phyloP scores from a whole-genome alignment of 495 filamentous ascomycete species.

The Hyaloscypha variabilis region DNA sequence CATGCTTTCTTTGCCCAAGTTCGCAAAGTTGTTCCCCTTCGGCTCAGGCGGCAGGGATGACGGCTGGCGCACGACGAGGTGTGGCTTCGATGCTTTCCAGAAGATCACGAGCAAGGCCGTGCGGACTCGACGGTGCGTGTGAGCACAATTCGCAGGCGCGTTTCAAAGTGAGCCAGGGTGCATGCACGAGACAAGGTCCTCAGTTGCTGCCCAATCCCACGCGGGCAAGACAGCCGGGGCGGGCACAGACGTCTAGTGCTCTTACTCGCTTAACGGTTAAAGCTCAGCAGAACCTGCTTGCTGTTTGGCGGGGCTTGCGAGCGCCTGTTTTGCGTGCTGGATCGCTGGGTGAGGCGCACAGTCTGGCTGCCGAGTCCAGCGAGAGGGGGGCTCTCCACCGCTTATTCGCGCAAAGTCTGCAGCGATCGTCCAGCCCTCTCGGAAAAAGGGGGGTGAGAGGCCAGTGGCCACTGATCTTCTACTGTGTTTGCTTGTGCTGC shows the following conservation, averaged over 20 bases:
- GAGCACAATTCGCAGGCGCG: constrained; percentile 17
- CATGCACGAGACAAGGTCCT: constrained; percentile 17
- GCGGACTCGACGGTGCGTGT: constrained; percentile 18
- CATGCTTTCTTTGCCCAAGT: constrained; percentile 15
- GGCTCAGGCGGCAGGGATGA: constrained; percentile 6
- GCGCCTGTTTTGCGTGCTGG: background rate
- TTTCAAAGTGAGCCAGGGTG: constrained; percentile 29
- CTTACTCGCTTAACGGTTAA: constrained; percentile 23
- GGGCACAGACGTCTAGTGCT: constrained; percentile 6
- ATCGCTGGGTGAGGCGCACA: background rate
- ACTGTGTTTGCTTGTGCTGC: background rate
- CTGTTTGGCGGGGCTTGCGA: background rate
- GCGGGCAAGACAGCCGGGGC: constrained; percentile 7
- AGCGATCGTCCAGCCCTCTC: background rate
- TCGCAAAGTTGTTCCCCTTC: constrained; percentile 26
- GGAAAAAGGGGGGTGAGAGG: background rate
- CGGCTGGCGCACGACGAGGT: background rate
- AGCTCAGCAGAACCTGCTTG: constrained; percentile 14
- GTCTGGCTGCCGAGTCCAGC: constrained; percentile 13
- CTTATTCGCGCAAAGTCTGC: constrained; percentile 12
- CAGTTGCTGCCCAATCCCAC: constrained; percentile 30
- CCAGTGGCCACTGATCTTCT: background rate
- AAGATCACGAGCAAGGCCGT: constrained; percentile 27
- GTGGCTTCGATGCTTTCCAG: constrained; percentile 31
- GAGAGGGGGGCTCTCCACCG: constrained; percentile 3